Base-by-base conservation (phyloP, 2,329 filamentous ascomycete species). In the Didymella pomorum region DNA sequence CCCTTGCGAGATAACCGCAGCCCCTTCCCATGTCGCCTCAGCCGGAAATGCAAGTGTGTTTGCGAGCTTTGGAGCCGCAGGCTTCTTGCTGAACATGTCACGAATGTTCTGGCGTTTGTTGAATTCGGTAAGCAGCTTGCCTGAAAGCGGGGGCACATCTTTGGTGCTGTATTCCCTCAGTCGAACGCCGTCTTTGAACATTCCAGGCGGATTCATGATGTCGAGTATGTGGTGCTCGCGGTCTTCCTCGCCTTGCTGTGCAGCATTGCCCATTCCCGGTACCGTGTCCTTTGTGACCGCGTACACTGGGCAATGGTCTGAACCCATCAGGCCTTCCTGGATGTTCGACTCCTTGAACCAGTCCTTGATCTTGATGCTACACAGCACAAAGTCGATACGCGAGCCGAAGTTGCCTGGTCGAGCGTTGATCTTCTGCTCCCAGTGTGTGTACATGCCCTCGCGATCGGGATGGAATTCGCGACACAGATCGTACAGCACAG, bases 281-380 rank as follows among this genome's bases (percentile, higher is more conserved):
- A 97, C 85, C 2, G 71, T 80, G 33, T 93, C 86, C 18, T 88
- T 86, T 23, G 96, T 81, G 2, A 85, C 83, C 0, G 89, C 92
- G 74, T 90, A 98, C 1, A 98, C 94, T 0, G 95, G 95, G 69
- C 95, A 99, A 76, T 99, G 95, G 72, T 99, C 95, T 1, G 94
- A 98, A 0, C 95, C 95, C 80, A 96, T 89, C 21, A 98, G 80
- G 0, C 93, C 93, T 76, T 97, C 92, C 74, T 98, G 95, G 29
- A 98, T 98, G 69, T 97, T 88, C 7, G 92, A 86, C 42, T 88
- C 86, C 25, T 80, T 81, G 69, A 97, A 90, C 92, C 93, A 97
- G 50, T 85, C 80, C 69, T 88, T 90, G 81, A 97, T 90, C 33
- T 86, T 84, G 39, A 89, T 82, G 64, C 88, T 95, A 73, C 92